These are phyloP conservation scores for Moricandia moricandioides DNA, from an alignment of 345 rosid genomes.

Conservation along the genomic window DNA sequence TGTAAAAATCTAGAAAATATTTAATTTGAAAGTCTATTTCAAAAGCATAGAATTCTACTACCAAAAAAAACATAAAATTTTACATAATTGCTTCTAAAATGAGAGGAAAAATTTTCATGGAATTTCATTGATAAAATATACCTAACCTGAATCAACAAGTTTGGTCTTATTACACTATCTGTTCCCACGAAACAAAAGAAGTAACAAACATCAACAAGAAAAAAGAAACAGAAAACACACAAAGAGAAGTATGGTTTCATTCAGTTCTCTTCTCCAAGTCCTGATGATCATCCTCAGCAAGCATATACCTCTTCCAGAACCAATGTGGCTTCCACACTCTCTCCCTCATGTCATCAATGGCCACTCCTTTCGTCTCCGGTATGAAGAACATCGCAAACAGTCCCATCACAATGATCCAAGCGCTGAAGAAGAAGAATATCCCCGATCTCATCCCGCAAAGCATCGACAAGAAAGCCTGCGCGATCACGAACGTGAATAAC, in stretches of 20 bases:
- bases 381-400: neutral
- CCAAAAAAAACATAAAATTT: neutral
- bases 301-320: neutral
- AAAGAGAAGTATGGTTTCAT: neutral
- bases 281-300: neutral
- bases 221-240: neutral
- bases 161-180: neutral
- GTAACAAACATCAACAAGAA: neutral
- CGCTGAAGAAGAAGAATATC: neutral
- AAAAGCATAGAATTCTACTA: neutral
- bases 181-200: neutral
- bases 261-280: neutral
- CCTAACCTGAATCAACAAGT: neutral
- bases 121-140: neutral
- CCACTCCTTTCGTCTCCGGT: neutral
- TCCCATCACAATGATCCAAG: neutral
- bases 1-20: no score
- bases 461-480: neutral
- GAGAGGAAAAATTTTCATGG: neutral
- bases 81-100: neutral
- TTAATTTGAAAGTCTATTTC: no score
- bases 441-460: neutral
- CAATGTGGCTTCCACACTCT: neutral
- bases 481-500: neutral
- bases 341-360: neutral